Conservation (phyloP, 805 yeast genomes). For the Suhomyces kilbournensis region DNA sequence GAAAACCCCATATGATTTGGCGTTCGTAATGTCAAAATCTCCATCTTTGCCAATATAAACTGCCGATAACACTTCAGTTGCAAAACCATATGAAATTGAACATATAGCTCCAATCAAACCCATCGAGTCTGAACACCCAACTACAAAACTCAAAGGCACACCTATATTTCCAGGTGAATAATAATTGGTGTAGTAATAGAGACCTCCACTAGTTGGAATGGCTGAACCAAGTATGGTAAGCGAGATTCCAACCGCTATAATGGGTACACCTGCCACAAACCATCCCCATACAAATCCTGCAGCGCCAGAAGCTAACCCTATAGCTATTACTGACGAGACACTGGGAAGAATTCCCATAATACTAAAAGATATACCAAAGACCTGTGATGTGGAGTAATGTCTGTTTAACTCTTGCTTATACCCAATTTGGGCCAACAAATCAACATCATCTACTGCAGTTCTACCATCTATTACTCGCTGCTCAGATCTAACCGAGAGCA, state of each 20-base stretch:
- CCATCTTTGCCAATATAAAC: slow-evolving; percentile 56
- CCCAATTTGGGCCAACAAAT: slow-evolving; percentile 55
- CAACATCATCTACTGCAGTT: slow-evolving; percentile 19
- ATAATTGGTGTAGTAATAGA: slow-evolving; percentile 66
- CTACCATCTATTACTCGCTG: slow-evolving; percentile 3
- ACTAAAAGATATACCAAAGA: slow-evolving; percentile 68
- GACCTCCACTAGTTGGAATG: slow-evolving; percentile 74
- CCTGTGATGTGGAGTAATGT: slow-evolving; percentile 57
- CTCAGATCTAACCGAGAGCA: slow-evolving; percentile 5
- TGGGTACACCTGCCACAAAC: slow-evolving; percentile 56
- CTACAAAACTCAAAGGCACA: slow-evolving; percentile 56
- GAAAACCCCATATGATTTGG: slow-evolving; percentile 60
- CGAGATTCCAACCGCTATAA: slow-evolving; percentile 55
- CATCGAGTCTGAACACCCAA: slow-evolving; percentile 66
- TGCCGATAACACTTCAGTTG: slow-evolving; percentile 56
- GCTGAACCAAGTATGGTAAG: slow-evolving; percentile 68
- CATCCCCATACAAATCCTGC: slow-evolving; percentile 73
- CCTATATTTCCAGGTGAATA: slow-evolving; percentile 56
- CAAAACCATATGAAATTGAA: slow-evolving; percentile 68
- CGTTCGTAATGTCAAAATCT: slow-evolving; percentile 50
- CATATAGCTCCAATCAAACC: slow-evolving; percentile 67
- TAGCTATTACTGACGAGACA: slow-evolving; percentile 52
- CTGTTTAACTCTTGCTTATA: slow-evolving; percentile 67
- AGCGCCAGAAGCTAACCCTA: slow-evolving; percentile 61
- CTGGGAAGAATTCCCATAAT: slow-evolving; percentile 72